Base-by-base conservation (phyloP, 2,329 filamentous ascomycete species). In the Cladosporium austrohemisphaericum region DNA sequence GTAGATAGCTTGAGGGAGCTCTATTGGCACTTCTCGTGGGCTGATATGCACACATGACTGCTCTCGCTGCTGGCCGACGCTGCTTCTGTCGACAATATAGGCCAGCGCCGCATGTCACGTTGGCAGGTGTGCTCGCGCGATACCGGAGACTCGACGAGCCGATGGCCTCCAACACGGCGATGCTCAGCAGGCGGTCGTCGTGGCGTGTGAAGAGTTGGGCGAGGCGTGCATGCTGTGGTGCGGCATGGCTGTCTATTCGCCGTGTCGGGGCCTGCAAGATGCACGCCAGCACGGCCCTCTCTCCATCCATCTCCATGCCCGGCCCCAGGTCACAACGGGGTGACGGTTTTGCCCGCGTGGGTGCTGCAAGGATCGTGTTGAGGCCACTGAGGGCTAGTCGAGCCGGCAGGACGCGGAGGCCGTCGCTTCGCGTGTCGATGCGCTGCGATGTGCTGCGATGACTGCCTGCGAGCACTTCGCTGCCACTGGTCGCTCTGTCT, bases 261-360 rank as follows among this genome's bases (percentile, higher is more conserved):
- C 16, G 38, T 18, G 26, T 19, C 35, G 18, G 35, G 23, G 18
- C 20, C 22, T 25, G n/a, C n/a, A n/a, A n/a, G n/a, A 11, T 11
- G 19, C 33, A 26, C 25, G 35, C 9, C 18, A 22, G 10, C 19
- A 7, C 19, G 11, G 18, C 32, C 18, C 16, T 18, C 35, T 16
- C 14, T 22, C 16, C 36, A n/a, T n/a, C 36, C 36, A 26, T 40
- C 23, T 23, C 37, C 23, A 28, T 28, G 16, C 13, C 22, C 26
- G 6, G 26, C 38, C 38, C 38, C 38, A 31, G 26, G 20, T 41
- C 26, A 26, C 35, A n/a, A 31, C n/a, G n/a, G n/a, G n/a, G n/a
- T n/a, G n/a, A 14, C 38, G 38, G 16, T 41, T 20, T 41, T 41
- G 38, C 38, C 38, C 25, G 38, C 38, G n/a, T n/a, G n/a, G n/a